Base-by-base conservation (phyloP, 2,329 filamentous ascomycete species). In the Tolypocladium tundrense region DNA sequence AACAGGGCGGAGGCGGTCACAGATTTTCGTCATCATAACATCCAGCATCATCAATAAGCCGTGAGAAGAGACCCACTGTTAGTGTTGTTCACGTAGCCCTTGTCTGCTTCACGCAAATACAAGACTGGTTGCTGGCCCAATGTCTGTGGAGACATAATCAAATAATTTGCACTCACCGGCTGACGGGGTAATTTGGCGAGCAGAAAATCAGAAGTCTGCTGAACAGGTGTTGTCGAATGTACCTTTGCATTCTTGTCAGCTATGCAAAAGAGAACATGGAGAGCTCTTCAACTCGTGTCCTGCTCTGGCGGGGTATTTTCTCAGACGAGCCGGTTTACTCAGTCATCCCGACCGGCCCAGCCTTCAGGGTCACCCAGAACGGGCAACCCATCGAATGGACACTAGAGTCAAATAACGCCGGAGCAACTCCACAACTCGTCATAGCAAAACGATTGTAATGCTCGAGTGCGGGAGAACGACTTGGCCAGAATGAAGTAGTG, bases 401-500 rank as follows among this genome's bases (percentile, higher is more conserved):
- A 77, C 85, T 76, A 75, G 79, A 87, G 80, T 80, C 78, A 77
- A 77, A 84, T 85, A n/a, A 84, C 75, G 71, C 72, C 70, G 64
- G 61, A 68, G 76, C 70, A 83, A 88, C 87, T 89, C 84, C 86
- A 90, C 87, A 86, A 89, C 87, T 80, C 70, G 73, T 90, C 87
- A 79, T 90, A 73, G 77, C 79, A 58, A 31, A 61, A 61, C 63
- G 55, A 37, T 60, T 48, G 58, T 64, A 60, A 60, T 57, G 62
- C 84, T 90, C 77, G 71, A 82, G 86, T 88, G 84, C 72, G 86
- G 82, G 80, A 90, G 88, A 77, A 82, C 84, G 81, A 82, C 85
- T 88, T 78, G 86, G 86, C 77, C 71, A 75, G 75, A 73, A 80
- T 78, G 80, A 79, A 72, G 78, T 88, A 80, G 83, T 86, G 81